Evolutionary conservation across 441 rosid genomes (phyloP).

Genomic region (Francoa sonchifolia): DNA sequence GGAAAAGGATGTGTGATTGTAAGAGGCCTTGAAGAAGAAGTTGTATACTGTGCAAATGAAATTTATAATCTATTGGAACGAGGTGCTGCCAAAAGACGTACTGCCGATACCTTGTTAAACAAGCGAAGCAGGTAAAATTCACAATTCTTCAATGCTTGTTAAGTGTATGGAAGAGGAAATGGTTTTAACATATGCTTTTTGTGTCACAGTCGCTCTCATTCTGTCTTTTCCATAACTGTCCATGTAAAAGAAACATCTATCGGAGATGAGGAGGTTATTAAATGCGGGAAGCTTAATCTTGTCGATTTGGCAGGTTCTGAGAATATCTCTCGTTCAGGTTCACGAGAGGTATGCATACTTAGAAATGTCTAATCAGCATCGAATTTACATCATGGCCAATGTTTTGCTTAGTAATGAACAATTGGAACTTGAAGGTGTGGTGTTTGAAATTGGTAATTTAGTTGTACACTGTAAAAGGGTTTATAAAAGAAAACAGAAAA

Average conservation of each 20-base stretch:
- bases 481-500: background rate
- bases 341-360: slow-evolving; percentile 55
- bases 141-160: background rate
- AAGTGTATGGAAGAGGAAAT: background rate
- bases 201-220: slow-evolving; percentile 75
- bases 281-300: slow-evolving; percentile 93
- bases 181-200: slow-evolving; percentile 1
- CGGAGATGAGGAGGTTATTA: slow-evolving; percentile 77
- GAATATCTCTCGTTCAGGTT: slow-evolving; percentile 78
- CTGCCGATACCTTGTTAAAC: slow-evolving; percentile 81
- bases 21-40: slow-evolving; percentile 87
- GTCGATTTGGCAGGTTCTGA: slow-evolving; percentile 98
- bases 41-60: slow-evolving; percentile 81
- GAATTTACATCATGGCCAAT: background rate
- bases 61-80: slow-evolving; percentile 70
- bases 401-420: background rate
- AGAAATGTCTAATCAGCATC: background rate
- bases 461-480: no score
- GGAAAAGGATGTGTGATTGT: slow-evolving; percentile 83
- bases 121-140: slow-evolving; percentile 58
- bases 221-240: slow-evolving; percentile 74
- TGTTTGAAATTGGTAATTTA: no score
- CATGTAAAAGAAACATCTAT: slow-evolving; percentile 67
- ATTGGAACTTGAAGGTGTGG: no score
- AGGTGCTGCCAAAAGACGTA: slow-evolving; percentile 72